Percentiles rank a stretch among this genome's conserved stretches.
phyloP scores from a whole-genome alignment of 106 monocot genomes.

The Ottelia alismoides region DNA sequence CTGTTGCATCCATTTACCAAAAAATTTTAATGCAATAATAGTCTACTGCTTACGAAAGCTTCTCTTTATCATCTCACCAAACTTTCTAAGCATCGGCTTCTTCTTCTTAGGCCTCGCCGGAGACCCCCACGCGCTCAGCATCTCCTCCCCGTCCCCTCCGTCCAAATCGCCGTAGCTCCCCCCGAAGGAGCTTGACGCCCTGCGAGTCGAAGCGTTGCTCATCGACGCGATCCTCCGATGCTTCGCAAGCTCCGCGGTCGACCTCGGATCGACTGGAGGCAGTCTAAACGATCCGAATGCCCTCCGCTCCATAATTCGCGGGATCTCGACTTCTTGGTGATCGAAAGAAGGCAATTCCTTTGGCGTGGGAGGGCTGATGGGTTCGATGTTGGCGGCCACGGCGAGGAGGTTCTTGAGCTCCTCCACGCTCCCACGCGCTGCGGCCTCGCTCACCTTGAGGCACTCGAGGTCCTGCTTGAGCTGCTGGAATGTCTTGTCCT shows the following conservation, averaged over 20 bases:
- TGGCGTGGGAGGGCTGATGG: slow-evolving; percentile 3
- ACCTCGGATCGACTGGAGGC: slow-evolving; percentile 4
- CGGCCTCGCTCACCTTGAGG: slow-evolving; percentile 38
- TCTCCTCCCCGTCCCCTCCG: neutral
- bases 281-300: slow-evolving; percentile 6
- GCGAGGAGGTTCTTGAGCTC: slow-evolving; percentile 35
- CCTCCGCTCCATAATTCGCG: slow-evolving; percentile 1
- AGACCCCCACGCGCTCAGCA: neutral
- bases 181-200: slow-evolving; percentile 12
- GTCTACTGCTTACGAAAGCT: too few species aligned
- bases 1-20: too few species aligned
- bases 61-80: slow-evolving; percentile 39
- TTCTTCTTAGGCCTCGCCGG: slow-evolving; percentile 33
- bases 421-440: slow-evolving; percentile 30
- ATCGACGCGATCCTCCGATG: slow-evolving; percentile 11
- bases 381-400: slow-evolving; percentile 7
- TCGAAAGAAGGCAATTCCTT: slow-evolving; percentile 17
- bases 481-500: slow-evolving; percentile 21
- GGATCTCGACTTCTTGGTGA: neutral
- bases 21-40: too few species aligned
- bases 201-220: slow-evolving; percentile 20
- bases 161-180: slow-evolving; percentile 16
- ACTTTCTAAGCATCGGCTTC: slow-evolving; percentile 30
- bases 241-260: neutral
- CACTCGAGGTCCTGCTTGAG: slow-evolving; percentile 28